Evolutionary conservation across 2,329 filamentous ascomycete genomes (phyloP).

Genomic region (Decorospora gaudefroyi): DNA sequence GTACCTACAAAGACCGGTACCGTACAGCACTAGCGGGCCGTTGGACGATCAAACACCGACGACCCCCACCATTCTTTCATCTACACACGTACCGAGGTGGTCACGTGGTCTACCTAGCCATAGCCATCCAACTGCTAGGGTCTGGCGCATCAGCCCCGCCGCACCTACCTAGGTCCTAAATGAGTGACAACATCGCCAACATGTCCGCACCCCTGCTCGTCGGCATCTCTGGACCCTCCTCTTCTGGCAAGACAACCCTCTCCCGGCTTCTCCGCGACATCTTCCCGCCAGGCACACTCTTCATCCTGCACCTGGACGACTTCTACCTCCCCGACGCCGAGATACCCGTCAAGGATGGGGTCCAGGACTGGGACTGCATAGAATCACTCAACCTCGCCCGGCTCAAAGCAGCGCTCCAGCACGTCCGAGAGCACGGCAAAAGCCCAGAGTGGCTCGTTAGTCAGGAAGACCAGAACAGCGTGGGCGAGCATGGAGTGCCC

Average conservation of each 20-base stretch:
- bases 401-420: slow-evolving; percentile 67
- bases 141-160: too few species aligned
- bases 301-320: slow-evolving; percentile 93
- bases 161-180: too few species aligned
- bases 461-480: slow-evolving; percentile 64
- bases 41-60: slow-evolving; percentile 13
- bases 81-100: background rate
- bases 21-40: slow-evolving; percentile 8
- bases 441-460: slow-evolving; percentile 56
- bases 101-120: too few species aligned
- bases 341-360: slow-evolving; percentile 56
- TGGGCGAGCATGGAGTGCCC: slow-evolving; percentile 49
- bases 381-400: slow-evolving; percentile 73
- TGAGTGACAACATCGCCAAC: slow-evolving; percentile 3
- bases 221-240: slow-evolving; percentile 86
- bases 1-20: slow-evolving; percentile 1
- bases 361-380: slow-evolving; percentile 91
- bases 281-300: slow-evolving; percentile 64
- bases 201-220: slow-evolving; percentile 61
- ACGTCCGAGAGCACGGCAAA: slow-evolving; percentile 71
- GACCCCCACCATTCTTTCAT: slow-evolving; percentile 14
- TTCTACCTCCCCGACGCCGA: slow-evolving; percentile 84
- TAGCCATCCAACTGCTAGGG: too few species aligned
- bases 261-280: slow-evolving; percentile 81
- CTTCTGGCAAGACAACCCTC: slow-evolving; percentile 92